A percentile compares a stretch with the other conserved stretches of the same genome.
Conservation (phyloP, 2,329 filamentous ascomycete genomes). For the Hymenoscyphus fructigenus region DNA sequence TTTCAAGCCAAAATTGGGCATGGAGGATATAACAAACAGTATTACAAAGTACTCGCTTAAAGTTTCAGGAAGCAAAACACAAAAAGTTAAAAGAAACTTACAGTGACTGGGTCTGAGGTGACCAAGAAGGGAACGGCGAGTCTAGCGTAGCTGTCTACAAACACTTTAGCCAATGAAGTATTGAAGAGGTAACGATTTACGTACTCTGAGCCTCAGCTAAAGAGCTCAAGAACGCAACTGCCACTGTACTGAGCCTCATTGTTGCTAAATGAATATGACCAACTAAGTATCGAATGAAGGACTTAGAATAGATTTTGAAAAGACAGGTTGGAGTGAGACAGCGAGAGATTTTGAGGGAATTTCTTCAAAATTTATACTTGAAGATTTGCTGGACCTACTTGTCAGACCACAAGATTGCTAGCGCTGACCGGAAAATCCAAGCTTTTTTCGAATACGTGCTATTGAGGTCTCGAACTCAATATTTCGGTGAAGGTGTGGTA, state of each 20-base stretch:
- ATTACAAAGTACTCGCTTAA: background rate
- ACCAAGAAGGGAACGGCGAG: slow-evolving; percentile 6
- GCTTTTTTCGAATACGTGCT: slow-evolving; percentile 2
- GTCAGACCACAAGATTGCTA: background rate
- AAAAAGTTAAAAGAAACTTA: slow-evolving; percentile 2
- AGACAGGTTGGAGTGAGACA: background rate
- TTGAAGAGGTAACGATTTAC: too few species aligned
- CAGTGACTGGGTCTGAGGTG: slow-evolving; percentile 13
- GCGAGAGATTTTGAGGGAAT: slow-evolving; percentile 3
- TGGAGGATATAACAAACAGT: background rate
- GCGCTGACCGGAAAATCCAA: background rate
- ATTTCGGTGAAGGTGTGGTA: background rate
- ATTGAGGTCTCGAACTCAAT: slow-evolving; percentile 1
- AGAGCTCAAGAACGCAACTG: background rate
- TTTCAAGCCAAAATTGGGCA: background rate
- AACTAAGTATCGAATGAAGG: background rate
- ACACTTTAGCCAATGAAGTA: background rate
- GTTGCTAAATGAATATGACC: background rate
- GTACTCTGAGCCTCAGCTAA: slow-evolving; percentile 2
- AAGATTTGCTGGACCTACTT: background rate
- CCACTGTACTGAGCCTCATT: slow-evolving; percentile 8
- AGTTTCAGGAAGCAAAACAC: background rate
- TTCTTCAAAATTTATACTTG: slow-evolving; percentile 2
- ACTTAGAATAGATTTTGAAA: background rate
- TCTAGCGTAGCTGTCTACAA: slow-evolving; percentile 9